These are phyloP conservation scores for Ogataea sp. DNA, from an alignment of 805 yeast genomes.

Conservation along the genomic window DNA sequence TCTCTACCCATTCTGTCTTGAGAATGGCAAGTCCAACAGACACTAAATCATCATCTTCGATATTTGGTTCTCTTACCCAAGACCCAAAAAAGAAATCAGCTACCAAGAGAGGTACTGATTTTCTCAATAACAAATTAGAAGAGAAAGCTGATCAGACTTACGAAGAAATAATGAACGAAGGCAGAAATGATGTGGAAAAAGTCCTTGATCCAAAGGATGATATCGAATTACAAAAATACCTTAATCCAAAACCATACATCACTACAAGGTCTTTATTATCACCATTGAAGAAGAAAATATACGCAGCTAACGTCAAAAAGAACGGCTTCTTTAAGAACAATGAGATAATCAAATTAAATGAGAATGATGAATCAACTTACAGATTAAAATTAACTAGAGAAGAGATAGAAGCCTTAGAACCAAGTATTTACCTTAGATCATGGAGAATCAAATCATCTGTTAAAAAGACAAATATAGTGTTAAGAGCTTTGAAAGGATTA, in stretches of 20 bases:
- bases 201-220: constrained; percentile 24
- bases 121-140: not conserved
- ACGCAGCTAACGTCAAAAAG: constrained; percentile 47
- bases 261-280: constrained; percentile 52
- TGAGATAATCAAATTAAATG: constrained; percentile 35
- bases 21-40: not conserved
- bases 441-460: constrained; percentile 79
- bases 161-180: no score
- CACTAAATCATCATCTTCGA: not conserved
- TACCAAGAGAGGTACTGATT: not conserved
- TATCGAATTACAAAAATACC: constrained; percentile 36
- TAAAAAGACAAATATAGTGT: constrained; percentile 77
- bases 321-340: constrained; percentile 67
- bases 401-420: constrained; percentile 78
- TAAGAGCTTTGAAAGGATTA: constrained; percentile 68
- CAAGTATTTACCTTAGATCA: constrained; percentile 75
- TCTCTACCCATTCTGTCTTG: not conserved
- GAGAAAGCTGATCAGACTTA: no score
- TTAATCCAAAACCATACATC: constrained; percentile 42
- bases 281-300: constrained; percentile 64
- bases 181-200: not conserved
- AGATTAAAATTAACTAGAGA: constrained; percentile 47
- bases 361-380: constrained; percentile 35
- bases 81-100: not conserved
- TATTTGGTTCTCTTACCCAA: not conserved